Conservation (phyloP, 305 asterid species). For the Fraxinus baroniana region DNA sequence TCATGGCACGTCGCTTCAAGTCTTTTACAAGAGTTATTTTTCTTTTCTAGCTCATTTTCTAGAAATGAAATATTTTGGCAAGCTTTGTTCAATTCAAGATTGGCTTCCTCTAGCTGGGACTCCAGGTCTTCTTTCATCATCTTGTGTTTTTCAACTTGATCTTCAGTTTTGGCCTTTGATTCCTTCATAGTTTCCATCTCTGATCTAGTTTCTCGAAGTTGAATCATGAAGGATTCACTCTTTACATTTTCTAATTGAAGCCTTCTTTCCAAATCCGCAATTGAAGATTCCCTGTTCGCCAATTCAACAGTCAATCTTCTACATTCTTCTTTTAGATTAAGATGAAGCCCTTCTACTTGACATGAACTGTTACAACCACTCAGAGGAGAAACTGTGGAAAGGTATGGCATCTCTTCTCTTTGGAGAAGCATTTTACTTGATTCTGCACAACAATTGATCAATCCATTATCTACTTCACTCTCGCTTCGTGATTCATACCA, state of each 20-base stretch:
- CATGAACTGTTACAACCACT: conserved; percentile 24
- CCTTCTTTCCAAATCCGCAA: conserved; percentile 32
- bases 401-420: conserved; percentile 26
- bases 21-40: conserved; percentile 27
- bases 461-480: conserved; percentile 50
- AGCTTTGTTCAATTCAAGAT: conserved; percentile 40
- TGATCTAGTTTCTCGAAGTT: conserved; percentile 45
- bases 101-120: conserved; percentile 36
- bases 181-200: conserved; percentile 35
- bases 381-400: conserved; percentile 27
- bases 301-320: conserved; percentile 29
- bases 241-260: conserved; percentile 36
- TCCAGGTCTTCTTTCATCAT: conserved; percentile 42
- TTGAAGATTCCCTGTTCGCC: conserved; percentile 30
- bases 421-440: conserved; percentile 30
- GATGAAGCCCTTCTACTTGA: conserved; percentile 33
- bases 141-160: conserved; percentile 34
- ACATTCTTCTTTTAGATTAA: conserved; percentile 27
- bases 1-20: conserved; percentile 36
- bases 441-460: conserved; percentile 34
- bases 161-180: conserved; percentile 33
- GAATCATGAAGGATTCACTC: conserved; percentile 37
- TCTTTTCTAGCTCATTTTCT: conserved; percentile 38
- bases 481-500: conserved; percentile 75
- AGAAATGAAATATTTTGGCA: conserved; percentile 26